A percentile compares a stretch with the other conserved stretches of the same genome.
These are phyloP conservation scores for Botrytis elliptica DNA, from an alignment of 2,329 filamentous ascomycete genomes.

Conservation along the genomic window DNA sequence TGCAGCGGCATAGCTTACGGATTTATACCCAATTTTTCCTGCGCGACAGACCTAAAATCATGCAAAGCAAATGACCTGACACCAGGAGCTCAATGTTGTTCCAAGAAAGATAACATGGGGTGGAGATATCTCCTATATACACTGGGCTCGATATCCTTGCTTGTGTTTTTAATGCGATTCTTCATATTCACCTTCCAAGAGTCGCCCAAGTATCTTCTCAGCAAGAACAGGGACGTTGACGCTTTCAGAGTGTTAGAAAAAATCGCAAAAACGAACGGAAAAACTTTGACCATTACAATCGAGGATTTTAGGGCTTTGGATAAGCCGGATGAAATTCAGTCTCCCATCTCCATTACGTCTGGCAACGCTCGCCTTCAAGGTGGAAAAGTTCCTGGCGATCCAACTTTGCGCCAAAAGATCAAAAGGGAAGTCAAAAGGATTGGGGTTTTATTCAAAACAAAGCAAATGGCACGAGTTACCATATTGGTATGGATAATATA, in stretches of 20 bases:
- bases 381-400: neutral
- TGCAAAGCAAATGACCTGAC: constrained; percentile 30
- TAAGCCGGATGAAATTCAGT: neutral
- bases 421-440: constrained; percentile 43
- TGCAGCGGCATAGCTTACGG: constrained; percentile 33
- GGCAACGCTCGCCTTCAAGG: neutral
- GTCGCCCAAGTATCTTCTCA: constrained; percentile 57
- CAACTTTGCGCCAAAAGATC: neutral
- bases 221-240: constrained; percentile 51
- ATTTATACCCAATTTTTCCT: constrained; percentile 29
- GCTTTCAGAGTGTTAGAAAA: constrained; percentile 55
- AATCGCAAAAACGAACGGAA: constrained; percentile 51
- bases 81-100: constrained; percentile 30
- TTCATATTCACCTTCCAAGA: constrained; percentile 56
- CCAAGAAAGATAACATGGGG: constrained; percentile 51
- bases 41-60: constrained; percentile 22
- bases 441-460: constrained; percentile 46
- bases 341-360: neutral
- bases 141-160: constrained; percentile 53
- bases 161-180: constrained; percentile 56
- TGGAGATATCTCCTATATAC: constrained; percentile 58
- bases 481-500: constrained; percentile 51
- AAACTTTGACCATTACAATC: constrained; percentile 6
- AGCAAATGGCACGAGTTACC: constrained; percentile 46
- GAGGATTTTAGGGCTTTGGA: constrained; percentile 18